These are phyloP conservation scores for Grammothele lineata DNA, from an alignment of 768 basidiomycete genomes.

Conservation along the genomic window DNA sequence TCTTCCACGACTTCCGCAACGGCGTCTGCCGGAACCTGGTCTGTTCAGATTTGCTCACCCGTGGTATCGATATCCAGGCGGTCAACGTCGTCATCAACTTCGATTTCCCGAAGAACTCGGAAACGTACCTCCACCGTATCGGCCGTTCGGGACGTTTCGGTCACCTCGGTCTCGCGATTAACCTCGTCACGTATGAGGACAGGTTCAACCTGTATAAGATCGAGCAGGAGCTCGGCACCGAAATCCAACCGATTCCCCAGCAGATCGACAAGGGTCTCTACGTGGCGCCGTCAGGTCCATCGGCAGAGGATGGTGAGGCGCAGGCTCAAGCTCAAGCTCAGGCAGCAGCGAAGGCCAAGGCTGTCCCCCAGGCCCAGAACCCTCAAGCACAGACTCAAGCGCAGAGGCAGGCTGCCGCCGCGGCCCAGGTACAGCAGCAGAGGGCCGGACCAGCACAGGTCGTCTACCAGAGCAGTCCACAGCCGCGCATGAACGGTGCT, in stretches of 20 bases:
- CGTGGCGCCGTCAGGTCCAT: constrained; percentile 66
- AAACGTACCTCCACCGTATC: constrained; percentile 98
- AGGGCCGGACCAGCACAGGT: constrained; percentile 20
- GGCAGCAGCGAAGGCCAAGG: constrained; percentile 29
- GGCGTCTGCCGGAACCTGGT: constrained; percentile 98
- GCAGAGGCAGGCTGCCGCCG: constrained; percentile 16
- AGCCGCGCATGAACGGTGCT: constrained; percentile 25
- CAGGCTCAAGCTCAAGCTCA: constrained; percentile 25
- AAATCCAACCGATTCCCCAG: constrained; percentile 94
- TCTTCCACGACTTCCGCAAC: constrained; percentile 99
- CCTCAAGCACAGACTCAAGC: constrained; percentile 29
- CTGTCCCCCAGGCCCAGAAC: constrained; percentile 28
- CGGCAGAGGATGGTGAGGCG: constrained; percentile 42
- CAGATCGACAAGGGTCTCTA: constrained; percentile 89
- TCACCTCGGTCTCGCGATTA: constrained; percentile 95
- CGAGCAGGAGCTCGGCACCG: constrained; percentile 97
- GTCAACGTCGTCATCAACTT: constrained; percentile 99
- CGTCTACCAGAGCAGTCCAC: constrained; percentile 27
- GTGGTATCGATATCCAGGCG: constrained; percentile 99
- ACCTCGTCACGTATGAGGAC: constrained; percentile 97
- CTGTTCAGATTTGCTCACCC: constrained; percentile 95
- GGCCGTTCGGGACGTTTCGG: constrained; percentile 98
- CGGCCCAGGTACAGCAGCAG: constrained; percentile 19
- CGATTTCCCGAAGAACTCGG: constrained; percentile 98
- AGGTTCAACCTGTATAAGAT: constrained; percentile 97